Evolutionary conservation across 805 yeast genomes (phyloP), one percentile per base, ranked within the genome.

Genomic region (Saccharomycopsis malanga): DNA sequence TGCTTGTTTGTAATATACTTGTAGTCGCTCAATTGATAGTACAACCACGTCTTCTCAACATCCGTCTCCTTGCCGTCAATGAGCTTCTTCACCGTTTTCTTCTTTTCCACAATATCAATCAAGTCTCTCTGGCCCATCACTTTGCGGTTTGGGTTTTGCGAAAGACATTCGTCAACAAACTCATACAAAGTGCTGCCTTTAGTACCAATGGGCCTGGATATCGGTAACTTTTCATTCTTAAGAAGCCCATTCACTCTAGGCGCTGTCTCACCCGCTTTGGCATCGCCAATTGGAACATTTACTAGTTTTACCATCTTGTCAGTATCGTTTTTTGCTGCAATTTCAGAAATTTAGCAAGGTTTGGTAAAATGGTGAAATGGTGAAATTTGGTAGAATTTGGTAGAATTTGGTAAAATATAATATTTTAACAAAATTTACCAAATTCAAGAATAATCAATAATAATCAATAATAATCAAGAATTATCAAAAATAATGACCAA

Each of bases 21-120:
- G 69, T 88, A 93, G 39, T 77, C 76, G 6, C 87, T 73, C 59
- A 83, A 68, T 67, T 93, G 96, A 62, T 76, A 93, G 65, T 70
- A 91, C 46, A 73, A 67, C 98, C 98, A 93, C 45, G 81, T 81
- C 69, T 93, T 93, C 59, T 84, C 87, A 42, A 83, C 82, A 55
- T 77, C 70, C 24, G 65, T 68, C 47, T 77, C 77, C 61, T 83
- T 74, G 50, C 97, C 98, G 57, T 89, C 84, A 41, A 93, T 69
- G 44, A 76, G 61, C 69, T 87, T 89, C 52, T 77, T 79, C 50
- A 93, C 74, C 58, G 69, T 72, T 66, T 86, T 88, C 44, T 69
- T 73, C 63, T 93, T 97, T 46, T 68, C 75, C 65, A 87, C 91
- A 45, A 85, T 62, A 46, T 87, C 91, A 41, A 74, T 57, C 50